Conservation (phyloP, 148 eudicot species). For the Rheum nobile region DNA sequence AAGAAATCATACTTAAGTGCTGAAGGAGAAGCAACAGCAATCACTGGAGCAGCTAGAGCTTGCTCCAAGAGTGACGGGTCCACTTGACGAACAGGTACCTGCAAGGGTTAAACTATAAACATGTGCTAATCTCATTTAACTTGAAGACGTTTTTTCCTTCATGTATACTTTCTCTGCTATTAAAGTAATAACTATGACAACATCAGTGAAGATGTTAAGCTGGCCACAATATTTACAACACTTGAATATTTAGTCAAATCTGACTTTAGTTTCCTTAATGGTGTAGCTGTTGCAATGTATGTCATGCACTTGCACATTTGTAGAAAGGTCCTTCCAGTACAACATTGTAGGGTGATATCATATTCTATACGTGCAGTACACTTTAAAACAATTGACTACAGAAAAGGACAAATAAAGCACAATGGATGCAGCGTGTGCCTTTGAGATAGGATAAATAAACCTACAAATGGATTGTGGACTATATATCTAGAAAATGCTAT, state of each 20-base stretch:
- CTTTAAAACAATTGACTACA: neutral
- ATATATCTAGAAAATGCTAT: neutral
- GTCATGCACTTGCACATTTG: neutral
- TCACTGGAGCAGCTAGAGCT: conserved; percentile 73
- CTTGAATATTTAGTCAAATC: neutral
- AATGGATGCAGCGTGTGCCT: no score
- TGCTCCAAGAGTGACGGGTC: conserved; percentile 46
- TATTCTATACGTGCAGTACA: neutral
- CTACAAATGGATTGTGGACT: neutral
- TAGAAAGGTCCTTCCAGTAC: conserved; percentile 39
- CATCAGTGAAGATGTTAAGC: neutral
- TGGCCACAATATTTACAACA: neutral
- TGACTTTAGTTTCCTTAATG: neutral
- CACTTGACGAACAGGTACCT: conserved; percentile 73
- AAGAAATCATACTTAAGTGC: conserved; percentile 51
- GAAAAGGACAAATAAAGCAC: neutral
- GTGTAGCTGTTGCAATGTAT: neutral
- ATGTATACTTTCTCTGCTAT: neutral
- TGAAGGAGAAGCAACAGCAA: conserved; percentile 95
- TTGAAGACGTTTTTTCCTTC: neutral
- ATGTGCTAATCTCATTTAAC: neutral
- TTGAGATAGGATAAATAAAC: neutral
- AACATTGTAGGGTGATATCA: conserved; percentile 30
- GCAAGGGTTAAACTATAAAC: conserved; percentile 10
- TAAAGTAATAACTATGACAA: neutral